A percentile compares a stretch with the other conserved stretches of the same genome.
These are phyloP conservation scores for Pleurostoma richardsiae DNA, from an alignment of 2,329 filamentous ascomycete genomes.

Conservation along the genomic window DNA sequence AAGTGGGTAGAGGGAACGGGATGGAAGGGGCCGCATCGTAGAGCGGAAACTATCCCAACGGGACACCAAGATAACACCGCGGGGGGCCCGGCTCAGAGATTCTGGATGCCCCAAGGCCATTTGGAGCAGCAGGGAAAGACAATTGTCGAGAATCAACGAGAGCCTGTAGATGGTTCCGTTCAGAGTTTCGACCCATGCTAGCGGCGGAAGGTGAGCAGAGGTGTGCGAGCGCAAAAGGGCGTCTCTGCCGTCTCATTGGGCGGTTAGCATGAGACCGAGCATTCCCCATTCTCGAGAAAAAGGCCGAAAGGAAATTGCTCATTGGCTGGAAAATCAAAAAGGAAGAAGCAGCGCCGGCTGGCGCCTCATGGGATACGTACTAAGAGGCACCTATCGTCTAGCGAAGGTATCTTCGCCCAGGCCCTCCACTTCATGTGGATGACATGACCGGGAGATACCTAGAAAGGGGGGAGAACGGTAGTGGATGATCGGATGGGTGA, in stretches of 20 bases:
- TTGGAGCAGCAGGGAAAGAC: slow-evolving; percentile 9
- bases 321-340: slow-evolving; percentile 11
- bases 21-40: too few species aligned
- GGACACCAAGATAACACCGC: too few species aligned
- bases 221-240: slow-evolving; percentile 12
- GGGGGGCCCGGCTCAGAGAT: too few species aligned
- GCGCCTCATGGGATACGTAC: too few species aligned
- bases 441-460: too few species aligned
- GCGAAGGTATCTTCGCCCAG: too few species aligned
- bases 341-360: background rate
- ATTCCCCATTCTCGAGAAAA: slow-evolving; percentile 5
- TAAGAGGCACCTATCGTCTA: too few species aligned
- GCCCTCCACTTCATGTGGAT: too few species aligned
- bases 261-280: slow-evolving; percentile 4
- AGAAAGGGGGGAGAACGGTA: too few species aligned
- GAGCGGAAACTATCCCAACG: too few species aligned
- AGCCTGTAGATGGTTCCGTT: slow-evolving; percentile 22
- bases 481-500: too few species aligned
- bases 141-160: slow-evolving; percentile 16
- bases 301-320: slow-evolving; percentile 7
- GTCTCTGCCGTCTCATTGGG: slow-evolving; percentile 17
- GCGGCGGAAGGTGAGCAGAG: slow-evolving; percentile 13
- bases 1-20: too few species aligned
- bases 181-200: slow-evolving; percentile 14
- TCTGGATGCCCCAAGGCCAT: background rate